Percentiles rank a stretch among this genome's conserved stretches.
These are phyloP conservation scores for Emmonsiellopsis sp. DNA, from an alignment of 2,329 filamentous ascomycete species.

Conservation along the genomic window DNA sequence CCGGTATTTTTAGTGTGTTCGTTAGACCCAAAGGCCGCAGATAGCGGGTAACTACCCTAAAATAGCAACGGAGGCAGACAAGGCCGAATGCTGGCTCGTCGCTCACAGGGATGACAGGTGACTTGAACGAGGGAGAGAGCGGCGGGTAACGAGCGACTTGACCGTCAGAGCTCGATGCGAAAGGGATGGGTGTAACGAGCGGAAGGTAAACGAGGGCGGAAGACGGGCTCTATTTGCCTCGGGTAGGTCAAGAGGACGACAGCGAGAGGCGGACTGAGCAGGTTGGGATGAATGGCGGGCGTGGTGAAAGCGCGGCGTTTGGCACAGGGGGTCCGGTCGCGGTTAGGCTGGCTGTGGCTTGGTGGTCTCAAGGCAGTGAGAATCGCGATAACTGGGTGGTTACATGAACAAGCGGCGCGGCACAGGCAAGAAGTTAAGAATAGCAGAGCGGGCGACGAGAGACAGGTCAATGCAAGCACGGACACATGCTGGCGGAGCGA, in stretches of 20 bases:
- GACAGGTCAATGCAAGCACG: not conserved
- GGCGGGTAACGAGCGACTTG: not conserved
- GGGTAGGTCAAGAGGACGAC: not conserved
- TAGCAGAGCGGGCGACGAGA: not conserved
- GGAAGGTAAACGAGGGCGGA: not conserved
- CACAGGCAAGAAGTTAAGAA: not conserved
- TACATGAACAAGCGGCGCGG: not conserved
- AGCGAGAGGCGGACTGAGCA: not conserved
- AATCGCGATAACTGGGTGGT: not conserved
- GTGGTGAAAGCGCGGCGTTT: not conserved
- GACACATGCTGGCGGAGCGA: not conserved
- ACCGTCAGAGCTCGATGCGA: not conserved
- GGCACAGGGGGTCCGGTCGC: not conserved
- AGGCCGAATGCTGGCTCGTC: not conserved
- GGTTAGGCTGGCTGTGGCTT: constrained; percentile 3
- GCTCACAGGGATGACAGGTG: not conserved
- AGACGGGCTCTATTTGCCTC: not conserved
- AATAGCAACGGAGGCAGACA: not conserved
- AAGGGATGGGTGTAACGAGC: not conserved
- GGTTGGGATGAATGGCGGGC: not conserved
- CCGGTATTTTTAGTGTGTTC: not conserved
- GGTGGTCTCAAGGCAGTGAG: not conserved
- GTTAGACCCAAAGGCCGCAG: not conserved
- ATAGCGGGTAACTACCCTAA: not conserved
- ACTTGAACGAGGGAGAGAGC: not conserved